Conservation (phyloP, 768 basidiomycete species). For the Boletales sp. region DNA sequence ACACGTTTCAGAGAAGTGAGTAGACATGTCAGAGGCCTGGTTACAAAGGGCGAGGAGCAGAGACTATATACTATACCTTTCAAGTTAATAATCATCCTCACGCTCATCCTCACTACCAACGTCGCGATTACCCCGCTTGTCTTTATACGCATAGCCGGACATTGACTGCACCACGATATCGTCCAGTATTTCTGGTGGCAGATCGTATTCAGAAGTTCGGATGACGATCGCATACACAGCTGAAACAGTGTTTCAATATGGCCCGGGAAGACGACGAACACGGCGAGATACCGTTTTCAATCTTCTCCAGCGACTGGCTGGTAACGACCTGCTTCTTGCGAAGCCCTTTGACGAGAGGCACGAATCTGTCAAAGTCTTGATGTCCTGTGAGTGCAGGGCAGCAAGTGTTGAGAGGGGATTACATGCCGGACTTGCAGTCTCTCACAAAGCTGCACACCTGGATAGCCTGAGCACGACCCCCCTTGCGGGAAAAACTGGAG, state of each 20-base stretch:
- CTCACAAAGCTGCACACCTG: conserved; percentile 71
- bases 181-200: conserved; percentile 64
- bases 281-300: conserved; percentile 71
- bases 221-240: conserved; percentile 73
- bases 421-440: conserved; percentile 65
- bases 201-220: conserved; percentile 69
- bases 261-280: neutral
- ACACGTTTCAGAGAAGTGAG: neutral
- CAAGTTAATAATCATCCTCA: conserved; percentile 18
- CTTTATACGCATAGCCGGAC: conserved; percentile 28
- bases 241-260: conserved; percentile 25
- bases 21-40: too few relatives aligned
- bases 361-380: conserved; percentile 75
- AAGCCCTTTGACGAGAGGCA: conserved; percentile 67
- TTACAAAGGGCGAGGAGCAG: too few relatives aligned
- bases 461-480: conserved; percentile 58
- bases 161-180: conserved; percentile 58
- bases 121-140: conserved; percentile 18
- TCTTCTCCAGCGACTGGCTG: conserved; percentile 84
- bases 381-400: conserved; percentile 1
- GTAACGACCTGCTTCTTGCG: conserved; percentile 88
- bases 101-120: conserved; percentile 24
- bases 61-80: neutral
- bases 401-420: neutral
- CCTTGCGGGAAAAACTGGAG: conserved; percentile 66